phyloP scores from a whole-genome alignment of 192 early-diverging fungal species.

The Coemansia sp. region DNA sequence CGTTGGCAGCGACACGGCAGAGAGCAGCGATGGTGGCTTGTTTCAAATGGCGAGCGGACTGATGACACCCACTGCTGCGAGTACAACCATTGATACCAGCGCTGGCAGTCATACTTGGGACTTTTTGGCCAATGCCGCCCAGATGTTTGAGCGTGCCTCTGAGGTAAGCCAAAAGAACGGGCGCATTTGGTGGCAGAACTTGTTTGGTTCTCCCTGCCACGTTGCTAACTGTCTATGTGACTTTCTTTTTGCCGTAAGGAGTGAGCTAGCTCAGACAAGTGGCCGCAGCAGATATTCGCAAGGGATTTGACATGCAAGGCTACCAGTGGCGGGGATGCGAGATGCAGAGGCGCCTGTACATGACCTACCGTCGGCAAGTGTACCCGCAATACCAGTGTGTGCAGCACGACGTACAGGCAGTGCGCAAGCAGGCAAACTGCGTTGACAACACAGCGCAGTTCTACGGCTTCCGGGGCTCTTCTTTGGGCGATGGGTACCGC shows the following conservation, averaged over 20 bases:
- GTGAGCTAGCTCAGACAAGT: conserved; percentile 23
- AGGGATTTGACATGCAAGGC: conserved; percentile 57
- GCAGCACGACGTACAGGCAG: conserved; percentile 33
- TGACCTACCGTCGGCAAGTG: conserved; percentile 49
- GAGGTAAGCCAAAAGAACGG: conserved; percentile 12
- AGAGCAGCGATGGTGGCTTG: neutral
- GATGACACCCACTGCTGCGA: neutral
- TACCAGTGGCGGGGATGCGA: conserved; percentile 52
- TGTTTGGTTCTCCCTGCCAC: neutral
- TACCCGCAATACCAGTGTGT: conserved; percentile 51
- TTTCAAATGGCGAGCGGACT: conserved; percentile 2
- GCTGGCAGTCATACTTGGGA: conserved; percentile 20
- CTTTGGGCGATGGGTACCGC: conserved; percentile 16
- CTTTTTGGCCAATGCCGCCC: conserved; percentile 44
- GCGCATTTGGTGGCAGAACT: neutral
- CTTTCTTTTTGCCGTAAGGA: neutral
- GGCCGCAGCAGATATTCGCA: conserved; percentile 12
- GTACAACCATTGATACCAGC: neutral
- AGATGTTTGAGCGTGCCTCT: conserved; percentile 35
- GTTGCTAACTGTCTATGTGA: too few species aligned
- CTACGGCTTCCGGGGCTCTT: conserved; percentile 29
- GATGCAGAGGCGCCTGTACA: conserved; percentile 31
- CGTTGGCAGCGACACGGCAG: conserved; percentile 2
- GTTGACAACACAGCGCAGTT: conserved; percentile 15
- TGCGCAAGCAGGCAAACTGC: conserved; percentile 13